These are phyloP conservation scores for Diaporthe sp. DNA, from an alignment of 2,329 filamentous ascomycete genomes.

Conservation along the genomic window DNA sequence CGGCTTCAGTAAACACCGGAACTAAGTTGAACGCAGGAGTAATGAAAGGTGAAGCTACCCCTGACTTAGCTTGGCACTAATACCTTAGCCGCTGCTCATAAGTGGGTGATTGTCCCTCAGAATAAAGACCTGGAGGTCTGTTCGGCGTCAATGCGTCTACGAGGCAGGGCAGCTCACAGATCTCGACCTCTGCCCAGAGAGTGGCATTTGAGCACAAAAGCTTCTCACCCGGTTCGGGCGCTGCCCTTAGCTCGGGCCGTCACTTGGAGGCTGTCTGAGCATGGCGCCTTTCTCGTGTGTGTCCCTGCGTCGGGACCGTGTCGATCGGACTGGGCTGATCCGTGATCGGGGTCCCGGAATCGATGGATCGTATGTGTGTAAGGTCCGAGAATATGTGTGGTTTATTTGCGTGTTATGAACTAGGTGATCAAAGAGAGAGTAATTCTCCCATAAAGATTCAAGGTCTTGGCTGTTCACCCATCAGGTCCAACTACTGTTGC, in stretches of 20 bases:
- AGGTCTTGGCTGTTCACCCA: no score
- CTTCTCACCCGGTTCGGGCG: no score
- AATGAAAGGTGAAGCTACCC: constrained; percentile 5
- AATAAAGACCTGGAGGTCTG: constrained; percentile 4
- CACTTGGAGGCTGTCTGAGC: background rate
- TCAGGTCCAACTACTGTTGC: no score
- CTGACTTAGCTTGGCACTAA: background rate
- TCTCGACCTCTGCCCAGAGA: background rate
- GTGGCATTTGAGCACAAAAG: background rate
- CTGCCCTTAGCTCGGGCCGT: no score
- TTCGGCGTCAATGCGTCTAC: background rate
- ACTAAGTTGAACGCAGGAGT: background rate
- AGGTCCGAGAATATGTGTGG: background rate
- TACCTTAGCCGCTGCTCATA: background rate
- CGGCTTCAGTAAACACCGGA: background rate
- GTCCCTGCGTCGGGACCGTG: background rate
- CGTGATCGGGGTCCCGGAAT: background rate
- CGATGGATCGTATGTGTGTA: no score
- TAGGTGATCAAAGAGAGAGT: background rate
- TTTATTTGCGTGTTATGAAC: no score
- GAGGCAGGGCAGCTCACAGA: background rate
- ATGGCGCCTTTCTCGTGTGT: background rate
- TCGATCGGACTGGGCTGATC: background rate
- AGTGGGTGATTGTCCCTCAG: background rate
- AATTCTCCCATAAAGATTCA: background rate